phyloP scores from a whole-genome alignment of 345 rosid species.

The Arabis alpina region DNA sequence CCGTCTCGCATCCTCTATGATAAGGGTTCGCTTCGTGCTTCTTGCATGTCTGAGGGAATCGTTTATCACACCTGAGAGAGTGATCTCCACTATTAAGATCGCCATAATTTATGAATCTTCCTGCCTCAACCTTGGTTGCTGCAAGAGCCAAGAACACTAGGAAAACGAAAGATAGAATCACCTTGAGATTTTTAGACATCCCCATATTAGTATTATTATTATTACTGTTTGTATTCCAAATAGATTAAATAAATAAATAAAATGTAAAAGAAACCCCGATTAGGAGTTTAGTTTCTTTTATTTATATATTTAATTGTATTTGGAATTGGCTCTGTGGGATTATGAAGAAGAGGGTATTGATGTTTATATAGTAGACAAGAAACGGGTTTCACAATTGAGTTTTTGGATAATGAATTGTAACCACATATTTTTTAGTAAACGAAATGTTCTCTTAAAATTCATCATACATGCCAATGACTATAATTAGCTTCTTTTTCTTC shows the following conservation, averaged over 20 bases:
- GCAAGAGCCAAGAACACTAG: constrained; percentile 26
- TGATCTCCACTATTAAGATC: background rate
- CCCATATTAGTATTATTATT: constrained; percentile 31
- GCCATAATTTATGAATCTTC: background rate
- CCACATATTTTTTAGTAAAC: constrained; percentile 26
- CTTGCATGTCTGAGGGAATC: constrained; percentile 1
- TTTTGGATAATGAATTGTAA: constrained; percentile 9
- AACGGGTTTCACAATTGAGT: background rate
- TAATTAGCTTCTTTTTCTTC: background rate
- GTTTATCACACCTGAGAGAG: background rate
- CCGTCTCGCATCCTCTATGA: background rate
- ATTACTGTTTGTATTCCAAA: background rate
- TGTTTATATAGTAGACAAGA: constrained; percentile 31
- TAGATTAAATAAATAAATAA: constrained; percentile 24
- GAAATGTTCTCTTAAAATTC: no score
- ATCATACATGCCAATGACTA: background rate
- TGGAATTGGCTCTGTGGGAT: constrained; percentile 17
- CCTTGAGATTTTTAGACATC: constrained; percentile 19
- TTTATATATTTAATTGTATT: constrained; percentile 13
- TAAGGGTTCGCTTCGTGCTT: constrained; percentile 22
- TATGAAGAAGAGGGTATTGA: background rate
- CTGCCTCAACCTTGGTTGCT: constrained; percentile 9
- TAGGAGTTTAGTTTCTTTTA: constrained; percentile 18
- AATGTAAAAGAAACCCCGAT: background rate
- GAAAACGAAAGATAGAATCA: constrained; percentile 19